phyloP scores from a whole-genome alignment of 1,139 yeast species.

The Nadsonia starkeyi-henricii region DNA sequence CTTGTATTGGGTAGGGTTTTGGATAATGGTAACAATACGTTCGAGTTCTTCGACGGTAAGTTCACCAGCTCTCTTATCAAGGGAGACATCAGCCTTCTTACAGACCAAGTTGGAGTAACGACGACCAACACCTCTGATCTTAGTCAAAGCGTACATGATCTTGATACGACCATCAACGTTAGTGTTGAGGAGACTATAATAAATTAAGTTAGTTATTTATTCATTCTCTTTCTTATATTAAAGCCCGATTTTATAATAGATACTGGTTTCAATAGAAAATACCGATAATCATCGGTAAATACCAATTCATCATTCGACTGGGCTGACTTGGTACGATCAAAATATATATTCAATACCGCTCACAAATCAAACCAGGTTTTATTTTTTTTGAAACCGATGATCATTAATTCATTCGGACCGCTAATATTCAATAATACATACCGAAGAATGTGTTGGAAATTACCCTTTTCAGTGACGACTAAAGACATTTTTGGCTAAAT shows the following conservation, averaged over 20 bases:
- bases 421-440: constrained; percentile 33
- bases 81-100: constrained; percentile 99
- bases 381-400: too few relatives aligned
- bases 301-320: too few relatives aligned
- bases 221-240: too few relatives aligned
- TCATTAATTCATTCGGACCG: neutral
- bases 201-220: constrained; percentile 10
- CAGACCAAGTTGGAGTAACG: constrained; percentile 99
- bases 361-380: too few relatives aligned
- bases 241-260: too few relatives aligned
- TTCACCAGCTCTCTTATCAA: constrained; percentile 99
- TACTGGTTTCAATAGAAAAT: too few relatives aligned
- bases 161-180: constrained; percentile 99
- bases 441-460: constrained; percentile 99
- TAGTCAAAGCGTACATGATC: constrained; percentile 99
- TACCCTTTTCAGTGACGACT: constrained; percentile 98
- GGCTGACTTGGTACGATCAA: too few relatives aligned
- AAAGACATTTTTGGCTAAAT: constrained; percentile 52
- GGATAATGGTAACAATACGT: constrained; percentile 99
- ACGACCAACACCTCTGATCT: constrained; percentile 99
- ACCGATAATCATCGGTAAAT: too few relatives aligned
- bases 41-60: constrained; percentile 99
- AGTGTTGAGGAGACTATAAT: constrained; percentile 95
- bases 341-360: too few relatives aligned
- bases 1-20: constrained; percentile 98